phyloP scores from a whole-genome alignment of 2,329 filamentous ascomycete species.

The Talaromyces albobiverticillius region DNA sequence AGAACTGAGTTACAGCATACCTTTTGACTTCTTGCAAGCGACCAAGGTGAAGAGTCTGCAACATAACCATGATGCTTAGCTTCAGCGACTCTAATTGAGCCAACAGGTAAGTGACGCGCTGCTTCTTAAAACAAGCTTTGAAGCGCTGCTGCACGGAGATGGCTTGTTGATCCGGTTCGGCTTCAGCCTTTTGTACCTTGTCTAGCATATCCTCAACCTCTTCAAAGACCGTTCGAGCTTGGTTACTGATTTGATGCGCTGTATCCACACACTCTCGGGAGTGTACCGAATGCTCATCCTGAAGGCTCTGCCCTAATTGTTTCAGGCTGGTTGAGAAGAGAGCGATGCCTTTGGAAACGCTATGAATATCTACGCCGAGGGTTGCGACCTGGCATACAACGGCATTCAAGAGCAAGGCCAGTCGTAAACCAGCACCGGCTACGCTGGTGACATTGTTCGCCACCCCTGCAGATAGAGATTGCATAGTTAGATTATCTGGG shows the following conservation, averaged over 20 bases:
- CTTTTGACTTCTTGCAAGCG: slow-evolving; percentile 28
- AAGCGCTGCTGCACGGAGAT: slow-evolving; percentile 33
- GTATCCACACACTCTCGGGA: slow-evolving; percentile 33
- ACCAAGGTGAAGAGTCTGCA: slow-evolving; percentile 38
- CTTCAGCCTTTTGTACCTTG: slow-evolving; percentile 26
- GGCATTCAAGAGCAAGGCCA: slow-evolving; percentile 41
- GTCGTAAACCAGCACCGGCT: slow-evolving; percentile 35
- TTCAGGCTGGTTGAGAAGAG: slow-evolving; percentile 41
- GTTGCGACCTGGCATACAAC: slow-evolving; percentile 40
- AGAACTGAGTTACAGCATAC: slow-evolving; percentile 10
- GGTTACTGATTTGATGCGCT: slow-evolving; percentile 37
- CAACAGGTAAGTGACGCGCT: slow-evolving; percentile 40
- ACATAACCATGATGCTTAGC: slow-evolving; percentile 38
- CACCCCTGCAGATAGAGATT: neutral
- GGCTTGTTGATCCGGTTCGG: slow-evolving; percentile 21
- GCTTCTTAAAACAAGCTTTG: slow-evolving; percentile 41
- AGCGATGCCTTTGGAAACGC: slow-evolving; percentile 41
- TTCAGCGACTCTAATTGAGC: slow-evolving; percentile 42
- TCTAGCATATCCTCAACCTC: slow-evolving; percentile 43
- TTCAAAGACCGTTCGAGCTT: slow-evolving; percentile 38
- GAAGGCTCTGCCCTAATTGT: slow-evolving; percentile 33
- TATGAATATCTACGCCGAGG: slow-evolving; percentile 39
- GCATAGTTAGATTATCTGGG: neutral
- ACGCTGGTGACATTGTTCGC: slow-evolving; percentile 21
- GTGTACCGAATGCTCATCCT: slow-evolving; percentile 28